Evolutionary conservation across 1,284 basidiomycete species (phyloP).

Genomic region (Rhizopogon parksii): DNA sequence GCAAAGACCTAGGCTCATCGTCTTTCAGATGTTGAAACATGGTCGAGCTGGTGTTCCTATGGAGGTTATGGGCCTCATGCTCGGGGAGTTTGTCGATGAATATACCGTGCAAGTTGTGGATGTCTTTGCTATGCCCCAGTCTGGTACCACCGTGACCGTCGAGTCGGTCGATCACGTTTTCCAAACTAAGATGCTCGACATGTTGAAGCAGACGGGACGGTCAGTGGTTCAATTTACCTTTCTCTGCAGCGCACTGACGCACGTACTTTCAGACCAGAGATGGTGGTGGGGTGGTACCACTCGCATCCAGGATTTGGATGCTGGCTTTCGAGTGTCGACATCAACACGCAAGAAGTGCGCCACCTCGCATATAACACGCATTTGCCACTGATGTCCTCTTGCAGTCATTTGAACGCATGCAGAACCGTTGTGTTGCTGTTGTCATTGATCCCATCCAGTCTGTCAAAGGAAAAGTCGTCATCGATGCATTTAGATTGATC

Average conservation of each 20-base stretch:
- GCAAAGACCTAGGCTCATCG: conserved; percentile 4
- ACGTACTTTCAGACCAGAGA: conserved; percentile 70
- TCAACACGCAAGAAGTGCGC: conserved; percentile 94
- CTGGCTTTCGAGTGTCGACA: conserved; percentile 98
- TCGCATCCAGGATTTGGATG: conserved; percentile 99
- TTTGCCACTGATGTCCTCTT: conserved; percentile 11
- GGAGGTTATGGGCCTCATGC: conserved; percentile 99
- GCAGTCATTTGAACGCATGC: conserved; percentile 95
- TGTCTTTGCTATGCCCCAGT: conserved; percentile 99
- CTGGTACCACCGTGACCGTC: conserved; percentile 96
- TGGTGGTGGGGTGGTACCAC: conserved; percentile 99
- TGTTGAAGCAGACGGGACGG: conserved; percentile 99
- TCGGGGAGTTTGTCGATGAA: conserved; percentile 98
- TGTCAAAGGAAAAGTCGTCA: conserved; percentile 97
- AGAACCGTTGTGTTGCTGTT: conserved; percentile 92
- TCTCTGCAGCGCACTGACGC: not conserved
- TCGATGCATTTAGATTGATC: conserved; percentile 97
- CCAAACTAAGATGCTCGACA: conserved; percentile 98
- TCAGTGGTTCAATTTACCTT: conserved; percentile 26
- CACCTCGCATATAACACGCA: conserved; percentile 6
- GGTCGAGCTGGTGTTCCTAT: conserved; percentile 98
- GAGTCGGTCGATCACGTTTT: conserved; percentile 99
- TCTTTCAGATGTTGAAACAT: conserved; percentile 92
- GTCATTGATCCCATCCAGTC: conserved; percentile 99
- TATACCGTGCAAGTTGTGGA: conserved; percentile 98